Evolutionary conservation across 495 filamentous ascomycete species (phyloP), one percentile per base, ranked within the genome.

Genomic region (Aeminium ludgeri): DNA sequence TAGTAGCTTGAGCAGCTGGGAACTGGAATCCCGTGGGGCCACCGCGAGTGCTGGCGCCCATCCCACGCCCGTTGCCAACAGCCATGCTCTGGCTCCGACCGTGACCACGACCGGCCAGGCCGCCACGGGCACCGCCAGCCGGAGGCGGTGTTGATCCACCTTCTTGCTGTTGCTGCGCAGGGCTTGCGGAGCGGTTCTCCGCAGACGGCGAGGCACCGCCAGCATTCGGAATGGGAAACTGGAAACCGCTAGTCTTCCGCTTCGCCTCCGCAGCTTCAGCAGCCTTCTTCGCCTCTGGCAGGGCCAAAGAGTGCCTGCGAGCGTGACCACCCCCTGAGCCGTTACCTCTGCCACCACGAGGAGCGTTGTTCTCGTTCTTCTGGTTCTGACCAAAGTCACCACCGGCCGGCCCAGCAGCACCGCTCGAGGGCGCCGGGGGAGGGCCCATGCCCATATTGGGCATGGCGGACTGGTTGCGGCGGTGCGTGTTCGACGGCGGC

Each of bases 261-360:
- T 95, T 96, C 62, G 94, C 86, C 63, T 97, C 91, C 33, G 89
- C 89, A 15, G 93, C 59, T 57, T 97, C 89, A 33, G 89, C 89
- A 20, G 91, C 91, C 64, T 93, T 95, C 68, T 93, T 96, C 20
- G 89, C 89, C 59, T 97, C 89, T 3, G 86, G 82, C 41, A 97
- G 63, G 34, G 86, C 91, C 40, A 97, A 71, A 15, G 89, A 97
- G 61, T 97, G 89, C 58, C 89, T 80, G 47, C 89, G 76, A 59
- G 89, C 81, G 58, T 97, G 89, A 36, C 86, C 89, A 53, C 74
- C 67, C 43, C 72, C 74, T 29, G 75, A 65, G 42, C 76, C 64
- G 29, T 64, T 63, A 30, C 70, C 67, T 47, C 85, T 85, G 40
- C 82, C 77, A 46, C 87, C 82, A 41, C 84, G 74, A 41, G 74